Percentiles rank a stretch among this genome's conserved stretches.
Evolutionary conservation across 805 yeast species (phyloP).

Genomic region (Kuraishia molischiana): DNA sequence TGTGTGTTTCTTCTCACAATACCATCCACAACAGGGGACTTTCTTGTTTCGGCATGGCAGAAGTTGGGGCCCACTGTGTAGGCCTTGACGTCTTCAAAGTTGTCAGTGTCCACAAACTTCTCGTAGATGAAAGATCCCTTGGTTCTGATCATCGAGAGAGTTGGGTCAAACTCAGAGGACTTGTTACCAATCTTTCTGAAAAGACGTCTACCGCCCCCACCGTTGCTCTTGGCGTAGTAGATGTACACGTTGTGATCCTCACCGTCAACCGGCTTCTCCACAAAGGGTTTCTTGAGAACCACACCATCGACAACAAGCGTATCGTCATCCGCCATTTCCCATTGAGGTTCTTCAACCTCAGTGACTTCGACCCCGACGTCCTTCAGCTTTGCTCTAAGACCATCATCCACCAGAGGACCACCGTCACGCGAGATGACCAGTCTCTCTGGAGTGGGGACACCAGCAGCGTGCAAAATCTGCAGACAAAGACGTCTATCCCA

Average conservation of each 20-base stretch:
- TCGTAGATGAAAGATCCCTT: conserved; percentile 91
- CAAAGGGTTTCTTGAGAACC: conserved; percentile 78
- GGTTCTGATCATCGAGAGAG: conserved; percentile 63
- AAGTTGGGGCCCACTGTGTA: conserved; percentile 87
- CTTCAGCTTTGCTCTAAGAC: conserved; percentile 48
- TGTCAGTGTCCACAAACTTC: conserved; percentile 94
- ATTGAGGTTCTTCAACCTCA: conserved; percentile 54
- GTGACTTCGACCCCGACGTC: conserved; percentile 48
- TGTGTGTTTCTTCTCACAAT: conserved; percentile 94
- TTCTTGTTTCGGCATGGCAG: conserved; percentile 97
- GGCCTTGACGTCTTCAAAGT: conserved; percentile 97
- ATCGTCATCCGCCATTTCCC: conserved; percentile 87
- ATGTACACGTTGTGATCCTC: conserved; percentile 96
- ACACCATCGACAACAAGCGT: conserved; percentile 69
- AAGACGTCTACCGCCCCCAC: conserved; percentile 95
- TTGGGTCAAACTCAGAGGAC: conserved; percentile 91
- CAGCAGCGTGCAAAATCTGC: conserved; percentile 62
- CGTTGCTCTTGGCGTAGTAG: conserved; percentile 77
- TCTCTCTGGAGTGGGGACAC: conserved; percentile 87
- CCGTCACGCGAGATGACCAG: conserved; percentile 92
- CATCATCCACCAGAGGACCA: conserved; percentile 78
- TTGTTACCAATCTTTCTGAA: conserved; percentile 96
- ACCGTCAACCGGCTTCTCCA: conserved; percentile 98
- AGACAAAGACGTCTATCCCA: conserved; percentile 96
- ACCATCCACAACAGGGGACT: conserved; percentile 99